A percentile compares a stretch with the other conserved stretches of the same genome.
These are phyloP conservation scores for Leccinum barrowsii DNA, from an alignment of 768 basidiomycete genomes.

Conservation along the genomic window DNA sequence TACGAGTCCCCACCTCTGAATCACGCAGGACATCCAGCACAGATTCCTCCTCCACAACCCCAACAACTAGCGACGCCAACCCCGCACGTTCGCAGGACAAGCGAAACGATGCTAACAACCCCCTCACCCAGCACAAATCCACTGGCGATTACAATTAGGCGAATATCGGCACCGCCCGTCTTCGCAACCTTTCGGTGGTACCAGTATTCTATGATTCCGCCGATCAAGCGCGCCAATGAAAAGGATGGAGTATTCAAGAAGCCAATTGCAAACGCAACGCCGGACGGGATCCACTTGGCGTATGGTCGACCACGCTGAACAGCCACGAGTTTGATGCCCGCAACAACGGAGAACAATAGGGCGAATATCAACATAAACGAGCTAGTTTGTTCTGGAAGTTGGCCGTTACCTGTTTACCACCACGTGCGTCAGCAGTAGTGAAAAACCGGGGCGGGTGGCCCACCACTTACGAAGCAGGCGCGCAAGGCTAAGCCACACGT, in stretches of 20 bases:
- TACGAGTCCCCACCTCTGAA: conserved; percentile 3
- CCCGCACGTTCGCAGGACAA: conserved; percentile 71
- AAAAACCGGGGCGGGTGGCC: not conserved
- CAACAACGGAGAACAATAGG: conserved; percentile 61
- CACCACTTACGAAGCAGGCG: conserved; percentile 62
- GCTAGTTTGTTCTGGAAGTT: conserved; percentile 71
- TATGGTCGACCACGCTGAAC: conserved; percentile 45
- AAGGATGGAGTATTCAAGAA: conserved; percentile 96
- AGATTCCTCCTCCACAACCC: conserved; percentile 78
- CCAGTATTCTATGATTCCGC: conserved; percentile 76
- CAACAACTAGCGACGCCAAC: conserved; percentile 77
- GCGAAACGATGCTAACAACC: conserved; percentile 76
- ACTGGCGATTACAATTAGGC: conserved; percentile 83
- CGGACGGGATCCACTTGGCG: conserved; percentile 84
- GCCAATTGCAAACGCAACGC: conserved; percentile 92
- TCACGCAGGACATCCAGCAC: conserved; percentile 61
- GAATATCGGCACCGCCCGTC: conserved; percentile 55
- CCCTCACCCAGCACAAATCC: conserved; percentile 97
- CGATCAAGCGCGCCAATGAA: conserved; percentile 85
- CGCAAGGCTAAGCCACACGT: conserved; percentile 84
- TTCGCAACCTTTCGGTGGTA: conserved; percentile 54
- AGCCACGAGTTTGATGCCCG: conserved; percentile 63
- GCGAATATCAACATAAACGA: conserved; percentile 81
- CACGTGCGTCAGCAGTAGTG: conserved; percentile 1
- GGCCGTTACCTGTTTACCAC: conserved; percentile 61